A percentile compares a stretch with the other conserved stretches of the same genome.
Conservation (phyloP, 345 rosid species). For the Euphorbia peplus region DNA sequence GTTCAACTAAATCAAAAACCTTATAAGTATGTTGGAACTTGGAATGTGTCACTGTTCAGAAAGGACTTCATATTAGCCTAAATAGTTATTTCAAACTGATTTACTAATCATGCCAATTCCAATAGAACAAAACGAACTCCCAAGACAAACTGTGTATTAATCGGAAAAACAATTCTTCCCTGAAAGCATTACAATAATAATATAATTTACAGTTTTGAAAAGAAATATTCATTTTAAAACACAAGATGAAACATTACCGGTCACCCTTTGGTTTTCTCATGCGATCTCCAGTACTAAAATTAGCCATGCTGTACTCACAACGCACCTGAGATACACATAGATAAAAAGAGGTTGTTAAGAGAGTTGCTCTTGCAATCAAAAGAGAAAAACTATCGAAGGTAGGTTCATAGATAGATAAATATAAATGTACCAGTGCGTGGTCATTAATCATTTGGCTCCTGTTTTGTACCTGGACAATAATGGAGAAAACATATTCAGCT, state of each 20-base stretch:
- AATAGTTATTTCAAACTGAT: not conserved
- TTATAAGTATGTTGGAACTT: not conserved
- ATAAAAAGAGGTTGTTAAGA: not conserved
- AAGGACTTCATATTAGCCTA: not conserved
- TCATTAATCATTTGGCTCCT: conserved; percentile 66
- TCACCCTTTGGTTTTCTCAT: conserved; percentile 84
- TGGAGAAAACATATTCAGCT: not conserved
- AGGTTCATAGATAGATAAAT: not conserved
- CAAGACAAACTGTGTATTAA: not conserved
- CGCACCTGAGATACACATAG: conserved; percentile 46
- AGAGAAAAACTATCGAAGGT: not conserved
- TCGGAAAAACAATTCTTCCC: not conserved
- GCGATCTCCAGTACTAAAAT: conserved; percentile 89
- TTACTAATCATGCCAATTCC: not conserved
- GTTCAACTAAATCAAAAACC: not conserved
- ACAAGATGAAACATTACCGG: conserved; percentile 35
- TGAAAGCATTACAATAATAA: not conserved
- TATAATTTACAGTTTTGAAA: not conserved
- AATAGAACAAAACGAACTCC: not conserved
- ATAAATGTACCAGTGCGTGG: conserved; percentile 58
- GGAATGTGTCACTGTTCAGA: not conserved
- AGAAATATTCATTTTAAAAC: not conserved
- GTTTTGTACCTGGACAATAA: conserved; percentile 58
- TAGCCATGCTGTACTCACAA: conserved; percentile 96
- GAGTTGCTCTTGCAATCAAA: not conserved